Percentiles rank a stretch among this genome's conserved stretches.
Conservation (phyloP, 352 stramenopile species). For the Phytophthora colocasiae region DNA sequence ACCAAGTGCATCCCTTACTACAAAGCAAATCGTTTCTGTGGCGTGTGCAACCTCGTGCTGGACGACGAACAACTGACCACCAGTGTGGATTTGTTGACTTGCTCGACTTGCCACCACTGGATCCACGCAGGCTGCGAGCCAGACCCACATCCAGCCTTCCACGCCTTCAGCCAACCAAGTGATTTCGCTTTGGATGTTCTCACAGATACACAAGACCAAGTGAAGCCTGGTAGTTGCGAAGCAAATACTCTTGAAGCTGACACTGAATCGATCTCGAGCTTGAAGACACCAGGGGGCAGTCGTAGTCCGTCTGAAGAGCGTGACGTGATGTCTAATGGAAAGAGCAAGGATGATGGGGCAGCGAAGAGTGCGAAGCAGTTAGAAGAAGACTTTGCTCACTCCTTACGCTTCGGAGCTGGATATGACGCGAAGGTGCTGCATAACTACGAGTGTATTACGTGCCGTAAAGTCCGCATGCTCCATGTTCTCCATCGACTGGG, state of each 20-base stretch:
- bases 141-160: conserved; percentile 69
- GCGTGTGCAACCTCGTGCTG: conserved; percentile 67
- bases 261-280: conserved; percentile 18
- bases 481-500: conserved; percentile 67
- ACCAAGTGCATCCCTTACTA: conserved; percentile 69
- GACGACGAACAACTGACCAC: conserved; percentile 52
- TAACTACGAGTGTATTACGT: conserved; percentile 89
- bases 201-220: conserved; percentile 34
- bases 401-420: conserved; percentile 60
- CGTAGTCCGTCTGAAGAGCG: conserved; percentile 36
- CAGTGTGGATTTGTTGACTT: conserved; percentile 67
- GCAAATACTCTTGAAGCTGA: conserved; percentile 5
- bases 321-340: conserved; percentile 15
- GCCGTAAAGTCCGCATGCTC: conserved; percentile 79
- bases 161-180: conserved; percentile 33
- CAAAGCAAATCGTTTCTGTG: conserved; percentile 72
- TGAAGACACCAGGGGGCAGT: conserved; percentile 26
- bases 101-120: conserved; percentile 81
- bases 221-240: background rate
- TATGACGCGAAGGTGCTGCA: conserved; percentile 79
- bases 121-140: conserved; percentile 84
- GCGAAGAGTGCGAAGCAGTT: conserved; percentile 58
- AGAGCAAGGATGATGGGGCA: conserved; percentile 32
- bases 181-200: conserved; percentile 67
- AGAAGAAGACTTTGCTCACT: conserved; percentile 72